These are phyloP conservation scores for Geosmithia flava DNA, from an alignment of 2,329 filamentous ascomycete species.

Conservation along the genomic window DNA sequence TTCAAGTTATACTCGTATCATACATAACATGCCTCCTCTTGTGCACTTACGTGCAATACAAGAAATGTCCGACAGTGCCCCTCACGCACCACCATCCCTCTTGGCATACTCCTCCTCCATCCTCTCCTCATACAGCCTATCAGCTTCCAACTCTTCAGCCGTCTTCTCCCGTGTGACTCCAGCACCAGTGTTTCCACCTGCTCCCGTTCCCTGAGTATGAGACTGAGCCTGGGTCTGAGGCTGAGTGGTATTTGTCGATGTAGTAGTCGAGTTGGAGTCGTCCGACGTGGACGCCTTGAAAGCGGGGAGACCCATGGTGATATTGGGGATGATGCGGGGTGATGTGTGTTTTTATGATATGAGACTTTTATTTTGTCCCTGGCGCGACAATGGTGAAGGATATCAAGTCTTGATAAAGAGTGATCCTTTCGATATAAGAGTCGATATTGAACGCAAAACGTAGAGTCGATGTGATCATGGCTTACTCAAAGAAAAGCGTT, in stretches of 20 bases:
- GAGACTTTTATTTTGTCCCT: no score
- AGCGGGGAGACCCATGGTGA: constrained; percentile 14
- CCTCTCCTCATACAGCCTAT: constrained; percentile 34
- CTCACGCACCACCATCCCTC: constrained; percentile 35
- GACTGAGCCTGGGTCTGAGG: constrained; percentile 6
- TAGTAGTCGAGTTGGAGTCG: constrained; percentile 4
- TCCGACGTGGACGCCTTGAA: constrained; percentile 3
- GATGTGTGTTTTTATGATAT: background rate
- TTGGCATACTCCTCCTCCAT: constrained; percentile 46
- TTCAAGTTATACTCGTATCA: no score
- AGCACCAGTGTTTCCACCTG: constrained; percentile 35
- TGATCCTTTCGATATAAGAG: no score
- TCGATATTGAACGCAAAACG: no score
- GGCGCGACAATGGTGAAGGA: no score
- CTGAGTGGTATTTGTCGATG: constrained; percentile 4
- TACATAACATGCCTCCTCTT: no score
- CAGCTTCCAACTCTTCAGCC: constrained; percentile 34
- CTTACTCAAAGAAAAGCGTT: no score
- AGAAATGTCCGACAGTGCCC: no score
- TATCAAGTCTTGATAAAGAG: no score
- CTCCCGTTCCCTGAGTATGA: constrained; percentile 21
- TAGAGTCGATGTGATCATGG: no score
- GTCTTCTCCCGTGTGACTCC: constrained; percentile 34
- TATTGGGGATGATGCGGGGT: no score
- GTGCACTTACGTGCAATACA: no score